Percentiles rank a stretch among this genome's conserved stretches.
phyloP scores from a whole-genome alignment of 1,284 basidiomycete genomes.

The Polyporus tsugae region DNA sequence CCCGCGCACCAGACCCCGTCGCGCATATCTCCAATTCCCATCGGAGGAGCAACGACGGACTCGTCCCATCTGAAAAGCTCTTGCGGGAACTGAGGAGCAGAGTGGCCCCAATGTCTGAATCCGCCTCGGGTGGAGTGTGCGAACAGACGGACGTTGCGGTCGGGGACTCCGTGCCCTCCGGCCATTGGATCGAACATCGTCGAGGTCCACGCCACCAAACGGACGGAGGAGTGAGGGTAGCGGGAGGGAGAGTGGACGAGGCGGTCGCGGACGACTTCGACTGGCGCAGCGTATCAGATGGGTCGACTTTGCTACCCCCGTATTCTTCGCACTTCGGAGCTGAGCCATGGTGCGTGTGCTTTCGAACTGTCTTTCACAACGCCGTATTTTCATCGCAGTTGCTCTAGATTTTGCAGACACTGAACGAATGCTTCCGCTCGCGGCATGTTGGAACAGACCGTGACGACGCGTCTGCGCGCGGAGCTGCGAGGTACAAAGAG shows the following conservation, averaged over 20 bases:
- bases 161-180: neutral
- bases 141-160: neutral
- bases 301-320: neutral
- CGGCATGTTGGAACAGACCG: no score
- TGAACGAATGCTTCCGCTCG: no score
- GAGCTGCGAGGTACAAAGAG: no score
- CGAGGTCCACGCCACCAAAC: neutral
- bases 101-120: neutral
- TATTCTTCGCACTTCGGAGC: neutral
- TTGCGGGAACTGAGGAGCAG: neutral
- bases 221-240: neutral
- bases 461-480: no score
- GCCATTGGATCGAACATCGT: neutral
- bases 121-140: no score
- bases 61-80: neutral
- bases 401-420: no score
- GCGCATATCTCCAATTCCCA: neutral
- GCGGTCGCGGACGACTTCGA: neutral
- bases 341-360: neutral
- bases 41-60: conserved; percentile 47
- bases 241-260: neutral
- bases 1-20: neutral
- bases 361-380: no score
- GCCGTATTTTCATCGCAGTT: no score
- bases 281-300: neutral